phyloP scores from a whole-genome alignment of 345 rosid species.

The Pugionium dolabratum region DNA sequence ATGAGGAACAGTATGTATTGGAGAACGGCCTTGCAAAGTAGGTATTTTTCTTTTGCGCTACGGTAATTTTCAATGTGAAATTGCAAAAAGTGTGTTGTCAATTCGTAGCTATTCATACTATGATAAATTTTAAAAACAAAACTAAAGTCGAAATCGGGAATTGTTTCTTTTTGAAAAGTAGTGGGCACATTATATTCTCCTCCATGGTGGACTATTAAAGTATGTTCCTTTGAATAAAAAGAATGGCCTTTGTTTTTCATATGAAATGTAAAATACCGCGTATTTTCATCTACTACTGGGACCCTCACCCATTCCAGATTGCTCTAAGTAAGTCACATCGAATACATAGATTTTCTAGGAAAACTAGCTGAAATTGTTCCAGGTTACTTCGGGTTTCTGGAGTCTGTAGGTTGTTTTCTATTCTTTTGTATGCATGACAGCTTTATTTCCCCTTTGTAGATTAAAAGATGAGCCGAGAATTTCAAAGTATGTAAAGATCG shows the following conservation, averaged over 20 bases:
- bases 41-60: slow-evolving; percentile 30
- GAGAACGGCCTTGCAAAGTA: slow-evolving; percentile 82
- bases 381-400: neutral
- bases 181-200: slow-evolving; percentile 38
- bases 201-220: slow-evolving; percentile 39
- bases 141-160: slow-evolving; percentile 21
- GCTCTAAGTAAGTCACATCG: too few relatives aligned
- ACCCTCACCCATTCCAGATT: slow-evolving; percentile 16
- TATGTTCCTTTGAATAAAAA: slow-evolving; percentile 34
- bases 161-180: slow-evolving; percentile 20
- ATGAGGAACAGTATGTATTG: slow-evolving; percentile 69
- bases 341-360: neutral
- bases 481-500: slow-evolving; percentile 83
- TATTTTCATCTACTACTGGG: slow-evolving; percentile 5
- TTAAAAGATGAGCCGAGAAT: slow-evolving; percentile 71
- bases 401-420: slow-evolving; percentile 9
- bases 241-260: slow-evolving; percentile 28
- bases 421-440: slow-evolving; percentile 13
- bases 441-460: slow-evolving; percentile 40
- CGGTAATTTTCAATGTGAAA: neutral
- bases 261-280: neutral
- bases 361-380: neutral
- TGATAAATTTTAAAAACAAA: neutral
- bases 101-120: slow-evolving; percentile 30
- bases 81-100: slow-evolving; percentile 14